Base-by-base conservation (phyloP, 2,329 filamentous ascomycete species). In the Curvularia verruculosa region DNA sequence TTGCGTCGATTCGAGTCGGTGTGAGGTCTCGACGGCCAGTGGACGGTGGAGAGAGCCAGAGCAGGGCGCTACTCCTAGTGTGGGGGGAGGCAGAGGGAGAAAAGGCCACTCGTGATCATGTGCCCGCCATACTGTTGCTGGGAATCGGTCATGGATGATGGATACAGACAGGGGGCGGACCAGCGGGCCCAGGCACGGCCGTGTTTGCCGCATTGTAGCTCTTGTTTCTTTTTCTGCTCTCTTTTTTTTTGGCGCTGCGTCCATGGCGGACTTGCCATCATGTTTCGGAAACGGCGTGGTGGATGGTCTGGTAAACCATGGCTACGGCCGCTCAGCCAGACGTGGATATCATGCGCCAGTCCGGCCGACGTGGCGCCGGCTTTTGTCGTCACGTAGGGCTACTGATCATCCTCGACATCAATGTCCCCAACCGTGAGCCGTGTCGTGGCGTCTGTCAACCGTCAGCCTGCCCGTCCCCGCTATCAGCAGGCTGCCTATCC, bases 291-390 rank as follows among this genome's bases (percentile, higher is more conserved):
- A 54, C n/a, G 41, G 18, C 21, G 39, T 41, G 26, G 43, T 21
- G 13, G 6, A 46, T 46, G 43, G 26, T 21, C n/a, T 21, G 40
- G 18, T 8, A 21, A 34, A 13, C 26, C 28, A 10, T 21, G 28
- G 26, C 10, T 36, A 3, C 34, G 28, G 8, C 29, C 28, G 4
- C 28, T 29, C 6, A n/a, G n/a, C n/a, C n/a, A n/a, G n/a, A n/a
- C n/a, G n/a, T 7, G 12, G 31, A 31, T 28, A 31, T 26, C 21
- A 48, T 44, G 48, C 39, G 44, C 40, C 53, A 31, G 34, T 34
- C 49, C 48, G 50, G 26, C 55, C 51, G 55, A 50, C 36, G 54
- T 57, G n/a, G 50, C 55, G 51, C 51, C 55, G 51, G 51, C 44
- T 19, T 34, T 41, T 46, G 47, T 46, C 55, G 43, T 56, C 54